phyloP scores from a whole-genome alignment of 306 rosid species.

The Pachyrhizus erosus region DNA sequence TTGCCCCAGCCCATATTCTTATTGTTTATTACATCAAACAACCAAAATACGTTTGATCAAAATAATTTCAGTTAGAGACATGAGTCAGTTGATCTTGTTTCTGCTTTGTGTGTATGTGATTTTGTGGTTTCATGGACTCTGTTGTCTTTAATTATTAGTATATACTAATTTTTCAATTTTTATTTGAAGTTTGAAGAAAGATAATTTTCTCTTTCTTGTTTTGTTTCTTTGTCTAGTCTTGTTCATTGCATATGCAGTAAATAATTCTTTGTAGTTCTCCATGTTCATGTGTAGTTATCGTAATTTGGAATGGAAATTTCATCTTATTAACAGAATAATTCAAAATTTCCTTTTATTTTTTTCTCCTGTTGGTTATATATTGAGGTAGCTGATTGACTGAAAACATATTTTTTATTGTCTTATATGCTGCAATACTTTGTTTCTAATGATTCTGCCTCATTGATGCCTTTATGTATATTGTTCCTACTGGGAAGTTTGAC shows the following conservation, averaged over 20 bases:
- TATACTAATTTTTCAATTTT: not conserved
- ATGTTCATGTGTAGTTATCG: constrained; percentile 4
- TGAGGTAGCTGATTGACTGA: constrained; percentile 31
- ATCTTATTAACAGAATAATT: constrained; percentile 4
- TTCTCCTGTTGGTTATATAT: constrained; percentile 13
- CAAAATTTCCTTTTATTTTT: constrained; percentile 2
- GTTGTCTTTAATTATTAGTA: not conserved
- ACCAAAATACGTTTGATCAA: constrained; percentile 16
- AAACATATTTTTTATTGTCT: constrained; percentile 25
- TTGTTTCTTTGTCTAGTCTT: not conserved
- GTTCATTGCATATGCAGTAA: constrained; percentile 16
- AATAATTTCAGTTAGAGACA: constrained; percentile 15
- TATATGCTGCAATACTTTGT: constrained; percentile 16
- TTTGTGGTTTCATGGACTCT: not conserved
- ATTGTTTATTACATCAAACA: constrained; percentile 11
- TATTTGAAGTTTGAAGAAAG: constrained; percentile 20
- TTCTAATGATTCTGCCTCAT: constrained; percentile 25
- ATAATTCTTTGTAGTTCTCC: constrained; percentile 7
- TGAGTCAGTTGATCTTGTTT: constrained; percentile 12
- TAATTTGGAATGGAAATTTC: constrained; percentile 9
- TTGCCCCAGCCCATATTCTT: not conserved
- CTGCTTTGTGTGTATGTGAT: not conserved
- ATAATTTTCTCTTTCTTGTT: not conserved
- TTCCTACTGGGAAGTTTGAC: constrained; percentile 34
- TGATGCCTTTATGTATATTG: constrained; percentile 40